Evolutionary conservation across 805 yeast genomes (phyloP).

Genomic region (Metschnikowia shivogae): DNA sequence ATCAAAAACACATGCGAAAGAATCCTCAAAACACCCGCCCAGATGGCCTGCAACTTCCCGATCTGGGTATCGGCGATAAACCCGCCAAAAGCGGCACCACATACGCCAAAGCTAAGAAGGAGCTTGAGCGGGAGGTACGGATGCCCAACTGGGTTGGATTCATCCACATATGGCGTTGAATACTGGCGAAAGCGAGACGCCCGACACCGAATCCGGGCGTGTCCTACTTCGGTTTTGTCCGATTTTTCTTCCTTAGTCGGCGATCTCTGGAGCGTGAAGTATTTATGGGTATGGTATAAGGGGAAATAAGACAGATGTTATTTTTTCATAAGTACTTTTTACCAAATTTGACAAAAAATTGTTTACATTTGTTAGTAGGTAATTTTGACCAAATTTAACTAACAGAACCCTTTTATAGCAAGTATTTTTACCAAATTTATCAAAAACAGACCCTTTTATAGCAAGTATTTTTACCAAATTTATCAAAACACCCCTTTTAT

Average conservation of each 20-base stretch:
- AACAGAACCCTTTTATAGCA: too few species aligned
- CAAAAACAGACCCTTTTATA: too few species aligned
- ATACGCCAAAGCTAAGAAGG: conserved; percentile 46
- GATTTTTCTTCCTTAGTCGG: background rate
- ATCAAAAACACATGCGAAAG: conserved; percentile 45
- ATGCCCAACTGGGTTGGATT: conserved; percentile 40
- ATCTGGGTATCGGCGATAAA: conserved; percentile 46
- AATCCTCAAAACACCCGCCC: conserved; percentile 49
- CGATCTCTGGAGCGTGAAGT: too few species aligned
- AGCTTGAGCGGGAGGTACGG: conserved; percentile 42
- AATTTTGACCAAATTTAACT: too few species aligned
- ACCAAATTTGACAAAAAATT: too few species aligned
- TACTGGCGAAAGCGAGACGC: conserved; percentile 12
- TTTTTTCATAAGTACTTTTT: too few species aligned
- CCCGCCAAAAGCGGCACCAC: conserved; percentile 52
- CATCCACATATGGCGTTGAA: conserved; percentile 25
- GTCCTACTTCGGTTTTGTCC: background rate
- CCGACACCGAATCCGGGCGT: background rate
- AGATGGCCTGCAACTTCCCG: conserved; percentile 47
- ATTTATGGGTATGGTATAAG: too few species aligned
- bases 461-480: too few species aligned
- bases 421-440: too few species aligned
- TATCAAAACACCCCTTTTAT: too few species aligned
- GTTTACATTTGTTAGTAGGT: too few species aligned
- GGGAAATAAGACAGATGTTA: too few species aligned